phyloP scores from a whole-genome alignment of 2,329 filamentous ascomycete species.

The Alternaria solani region DNA sequence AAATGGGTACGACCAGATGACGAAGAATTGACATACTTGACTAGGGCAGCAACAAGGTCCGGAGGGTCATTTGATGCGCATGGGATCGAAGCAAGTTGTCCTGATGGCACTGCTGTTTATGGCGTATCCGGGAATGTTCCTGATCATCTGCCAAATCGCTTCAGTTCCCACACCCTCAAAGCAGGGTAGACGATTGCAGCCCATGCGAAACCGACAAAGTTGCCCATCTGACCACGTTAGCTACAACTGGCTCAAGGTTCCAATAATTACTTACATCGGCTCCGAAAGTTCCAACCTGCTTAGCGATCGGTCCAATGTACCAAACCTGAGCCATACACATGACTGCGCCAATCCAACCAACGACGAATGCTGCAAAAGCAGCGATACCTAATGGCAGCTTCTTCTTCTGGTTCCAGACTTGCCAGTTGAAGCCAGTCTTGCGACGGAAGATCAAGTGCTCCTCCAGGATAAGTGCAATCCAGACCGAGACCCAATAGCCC shows the following conservation, averaged over 20 bases:
- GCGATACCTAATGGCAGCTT: conserved; percentile 70
- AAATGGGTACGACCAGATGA: background rate
- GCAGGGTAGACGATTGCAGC: conserved; percentile 65
- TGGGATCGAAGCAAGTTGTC: background rate
- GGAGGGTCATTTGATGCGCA: background rate
- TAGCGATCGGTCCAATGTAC: conserved; percentile 71
- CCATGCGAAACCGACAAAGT: conserved; percentile 68
- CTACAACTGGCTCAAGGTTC: background rate
- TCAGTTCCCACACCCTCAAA: conserved; percentile 61
- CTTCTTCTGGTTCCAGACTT: conserved; percentile 65
- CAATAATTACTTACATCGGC: conserved; percentile 59
- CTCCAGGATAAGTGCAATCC: conserved; percentile 68
- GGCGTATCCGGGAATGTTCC: background rate
- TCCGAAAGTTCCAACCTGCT: conserved; percentile 64
- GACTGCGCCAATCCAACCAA: conserved; percentile 72
- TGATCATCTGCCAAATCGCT: conserved; percentile 56
- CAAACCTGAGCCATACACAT: conserved; percentile 74
- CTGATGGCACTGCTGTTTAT: background rate
- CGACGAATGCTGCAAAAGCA: conserved; percentile 66
- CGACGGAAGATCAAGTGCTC: conserved; percentile 70
- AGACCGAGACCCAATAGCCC: conserved; percentile 74
- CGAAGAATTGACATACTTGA: background rate
- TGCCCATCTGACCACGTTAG: conserved; percentile 58
- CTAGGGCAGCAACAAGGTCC: background rate
- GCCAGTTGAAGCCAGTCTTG: conserved; percentile 65